Conservation (phyloP, 345 rosid species). For the Salix koriyanagi region DNA sequence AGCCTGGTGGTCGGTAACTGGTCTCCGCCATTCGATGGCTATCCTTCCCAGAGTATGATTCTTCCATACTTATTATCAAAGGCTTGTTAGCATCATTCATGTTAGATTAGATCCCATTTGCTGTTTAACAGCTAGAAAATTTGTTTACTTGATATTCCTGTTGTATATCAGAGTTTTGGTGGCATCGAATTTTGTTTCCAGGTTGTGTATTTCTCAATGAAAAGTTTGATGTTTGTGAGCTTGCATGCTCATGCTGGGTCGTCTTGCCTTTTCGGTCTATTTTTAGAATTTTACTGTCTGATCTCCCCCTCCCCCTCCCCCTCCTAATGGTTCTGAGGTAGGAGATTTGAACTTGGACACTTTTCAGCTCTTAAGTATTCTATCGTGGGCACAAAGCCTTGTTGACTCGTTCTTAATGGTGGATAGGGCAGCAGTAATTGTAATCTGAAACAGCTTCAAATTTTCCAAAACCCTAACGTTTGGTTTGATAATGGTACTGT, state of each 20-base stretch:
- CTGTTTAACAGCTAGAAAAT: neutral
- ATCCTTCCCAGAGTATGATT: conserved; percentile 11
- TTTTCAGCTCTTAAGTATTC: neutral
- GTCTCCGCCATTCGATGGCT: conserved; percentile 4
- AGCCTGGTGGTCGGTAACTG: conserved; percentile 1
- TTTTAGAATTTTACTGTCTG: neutral
- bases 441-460: too few species aligned
- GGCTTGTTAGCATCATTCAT: neutral
- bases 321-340: neutral
- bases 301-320: neutral
- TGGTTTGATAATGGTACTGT: too few species aligned
- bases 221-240: neutral
- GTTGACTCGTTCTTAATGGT: neutral
- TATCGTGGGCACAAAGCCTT: neutral
- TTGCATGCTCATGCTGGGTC: neutral
- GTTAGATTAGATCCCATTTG: neutral
- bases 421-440: neutral
- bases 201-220: neutral
- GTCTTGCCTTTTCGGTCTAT: neutral
- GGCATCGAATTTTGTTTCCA: neutral
- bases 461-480: too few species aligned
- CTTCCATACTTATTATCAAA: neutral
- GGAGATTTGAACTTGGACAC: neutral
- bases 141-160: conserved; percentile 9
- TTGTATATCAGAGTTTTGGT: neutral